Conservation (phyloP, 257 asterid species). For the Solanum bulbocastanum region DNA sequence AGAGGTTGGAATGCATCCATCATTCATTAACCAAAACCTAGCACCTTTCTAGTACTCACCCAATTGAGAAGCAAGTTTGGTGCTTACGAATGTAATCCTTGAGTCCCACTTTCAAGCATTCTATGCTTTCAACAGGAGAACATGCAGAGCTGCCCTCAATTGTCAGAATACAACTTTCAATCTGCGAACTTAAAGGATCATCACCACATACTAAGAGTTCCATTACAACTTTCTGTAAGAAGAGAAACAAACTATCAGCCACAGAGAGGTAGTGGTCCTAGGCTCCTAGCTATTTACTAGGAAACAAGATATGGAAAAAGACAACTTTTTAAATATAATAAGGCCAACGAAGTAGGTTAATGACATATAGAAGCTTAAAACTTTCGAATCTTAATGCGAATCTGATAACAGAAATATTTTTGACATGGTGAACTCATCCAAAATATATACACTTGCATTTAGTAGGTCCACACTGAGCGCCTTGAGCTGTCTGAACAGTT, state of each 20-base stretch:
- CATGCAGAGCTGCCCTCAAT: slow-evolving; percentile 30
- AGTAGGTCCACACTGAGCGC: neutral
- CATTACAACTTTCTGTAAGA: slow-evolving; percentile 62
- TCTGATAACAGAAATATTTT: neutral
- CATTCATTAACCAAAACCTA: neutral
- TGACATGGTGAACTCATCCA: neutral
- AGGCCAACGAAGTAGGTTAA: neutral
- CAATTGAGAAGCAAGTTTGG: slow-evolving; percentile 43
- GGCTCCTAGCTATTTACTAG: neutral
- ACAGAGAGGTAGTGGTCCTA: slow-evolving; percentile 11
- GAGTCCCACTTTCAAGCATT: slow-evolving; percentile 52
- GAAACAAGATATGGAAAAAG: neutral
- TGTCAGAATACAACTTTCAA: slow-evolving; percentile 25
- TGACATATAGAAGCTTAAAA: neutral
- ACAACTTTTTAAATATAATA: neutral
- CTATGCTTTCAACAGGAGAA: slow-evolving; percentile 29
- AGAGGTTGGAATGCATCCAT: neutral
- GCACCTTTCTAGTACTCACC: slow-evolving; percentile 28
- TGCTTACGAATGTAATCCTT: slow-evolving; percentile 62
- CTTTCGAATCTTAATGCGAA: neutral
- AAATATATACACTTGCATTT: neutral
- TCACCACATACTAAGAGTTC: slow-evolving; percentile 50
- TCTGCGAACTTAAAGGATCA: slow-evolving; percentile 21
- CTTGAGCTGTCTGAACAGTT: neutral
- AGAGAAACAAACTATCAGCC: slow-evolving; percentile 6